Evolutionary conservation across 306 rosid species (phyloP).

Genomic region (Sphenostylis stenocarpa): DNA sequence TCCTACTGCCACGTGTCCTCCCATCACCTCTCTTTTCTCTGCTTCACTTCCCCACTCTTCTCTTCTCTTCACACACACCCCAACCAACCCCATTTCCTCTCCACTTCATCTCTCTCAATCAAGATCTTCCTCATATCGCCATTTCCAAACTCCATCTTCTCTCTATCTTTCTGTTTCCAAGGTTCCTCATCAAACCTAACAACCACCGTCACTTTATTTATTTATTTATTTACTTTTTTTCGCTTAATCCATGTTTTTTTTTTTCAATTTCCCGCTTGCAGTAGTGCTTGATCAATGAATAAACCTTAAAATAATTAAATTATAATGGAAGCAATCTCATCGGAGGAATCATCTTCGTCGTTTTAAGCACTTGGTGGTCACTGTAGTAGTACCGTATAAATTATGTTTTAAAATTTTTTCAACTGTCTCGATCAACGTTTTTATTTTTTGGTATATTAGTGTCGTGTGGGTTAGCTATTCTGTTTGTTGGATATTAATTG

Average conservation of each 20-base stretch:
- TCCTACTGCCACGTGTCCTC: conserved; percentile 47
- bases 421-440: not conserved
- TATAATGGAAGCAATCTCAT: not conserved
- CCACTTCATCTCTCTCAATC: no score
- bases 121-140: not conserved
- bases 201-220: not conserved
- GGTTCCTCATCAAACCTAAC: not conserved
- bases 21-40: conserved; percentile 3
- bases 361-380: not conserved
- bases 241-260: not conserved
- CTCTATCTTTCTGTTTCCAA: not conserved
- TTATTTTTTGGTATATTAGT: not conserved
- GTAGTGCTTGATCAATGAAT: not conserved
- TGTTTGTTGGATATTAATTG: conserved; percentile 1
- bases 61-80: not conserved
- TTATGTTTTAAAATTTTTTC: not conserved
- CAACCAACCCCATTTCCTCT: not conserved
- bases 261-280: not conserved
- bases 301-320: not conserved
- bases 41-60: not conserved
- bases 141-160: not conserved
- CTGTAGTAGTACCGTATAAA: not conserved
- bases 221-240: no score
- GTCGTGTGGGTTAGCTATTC: not conserved
- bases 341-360: not conserved